phyloP scores from a whole-genome alignment of 345 rosid genomes.

The Cardamine chenopodiifolia region DNA sequence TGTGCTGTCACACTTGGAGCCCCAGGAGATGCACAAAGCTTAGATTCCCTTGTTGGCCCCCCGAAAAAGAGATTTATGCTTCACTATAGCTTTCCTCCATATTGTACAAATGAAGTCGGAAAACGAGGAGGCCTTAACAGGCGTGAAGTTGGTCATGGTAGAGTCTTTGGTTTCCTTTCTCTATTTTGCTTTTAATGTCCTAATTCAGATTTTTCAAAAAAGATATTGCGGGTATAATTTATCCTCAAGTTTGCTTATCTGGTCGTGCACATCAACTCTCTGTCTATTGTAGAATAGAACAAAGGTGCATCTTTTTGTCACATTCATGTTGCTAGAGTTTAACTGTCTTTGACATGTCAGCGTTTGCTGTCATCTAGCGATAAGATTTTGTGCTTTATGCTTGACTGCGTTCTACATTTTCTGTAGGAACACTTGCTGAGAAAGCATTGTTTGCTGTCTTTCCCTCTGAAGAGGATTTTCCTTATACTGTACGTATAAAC shows the following conservation, averaged over 20 bases:
- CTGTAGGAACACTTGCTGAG: constrained; percentile 91
- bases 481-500: constrained; percentile 80
- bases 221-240: background rate
- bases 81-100: constrained; percentile 98
- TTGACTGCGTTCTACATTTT: constrained; percentile 5
- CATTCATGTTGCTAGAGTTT: constrained; percentile 2
- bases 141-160: constrained; percentile 99
- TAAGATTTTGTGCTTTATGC: background rate
- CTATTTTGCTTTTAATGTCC: background rate
- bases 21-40: constrained; percentile 84
- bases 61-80: constrained; percentile 96
- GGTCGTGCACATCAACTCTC: constrained; percentile 6
- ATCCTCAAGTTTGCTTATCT: background rate
- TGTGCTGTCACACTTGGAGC: constrained; percentile 95
- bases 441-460: constrained; percentile 90
- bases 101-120: constrained; percentile 89
- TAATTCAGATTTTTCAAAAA: background rate
- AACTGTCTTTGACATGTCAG: background rate
- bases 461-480: constrained; percentile 81
- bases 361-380: background rate
- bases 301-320: constrained; percentile 3
- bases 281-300: background rate
- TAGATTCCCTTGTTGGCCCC: constrained; percentile 86
- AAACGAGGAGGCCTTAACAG: constrained; percentile 91
- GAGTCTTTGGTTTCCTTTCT: constrained; percentile 19